Percentiles rank a stretch among this genome's conserved stretches.
These are phyloP conservation scores for Colletotrichum theobromicola DNA, from an alignment of 2,329 filamentous ascomycete genomes.

Conservation along the genomic window DNA sequence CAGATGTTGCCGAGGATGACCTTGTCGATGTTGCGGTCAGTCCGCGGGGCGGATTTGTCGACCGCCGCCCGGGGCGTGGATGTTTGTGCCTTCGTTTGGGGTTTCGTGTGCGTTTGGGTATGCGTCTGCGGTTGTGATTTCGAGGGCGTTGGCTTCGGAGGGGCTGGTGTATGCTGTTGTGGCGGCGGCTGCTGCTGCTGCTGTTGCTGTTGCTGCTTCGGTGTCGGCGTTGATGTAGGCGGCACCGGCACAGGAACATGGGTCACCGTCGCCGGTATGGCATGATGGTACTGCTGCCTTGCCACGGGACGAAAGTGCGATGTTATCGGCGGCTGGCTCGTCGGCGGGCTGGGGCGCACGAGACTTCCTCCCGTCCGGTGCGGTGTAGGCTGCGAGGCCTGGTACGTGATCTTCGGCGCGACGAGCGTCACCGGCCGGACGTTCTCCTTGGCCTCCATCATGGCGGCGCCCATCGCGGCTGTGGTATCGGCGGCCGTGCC, in stretches of 20 bases:
- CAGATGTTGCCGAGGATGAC: constrained; percentile 84
- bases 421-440: constrained; percentile 39
- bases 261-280: neutral
- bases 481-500: neutral
- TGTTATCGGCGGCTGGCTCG: constrained; percentile 22
- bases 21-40: constrained; percentile 82
- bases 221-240: constrained; percentile 23
- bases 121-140: constrained; percentile 12
- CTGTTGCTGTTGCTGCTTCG: constrained; percentile 28
- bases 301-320: constrained; percentile 14
- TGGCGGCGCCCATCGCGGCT: neutral
- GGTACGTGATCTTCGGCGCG: constrained; percentile 46
- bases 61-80: constrained; percentile 15
- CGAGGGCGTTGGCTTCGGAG: constrained; percentile 21
- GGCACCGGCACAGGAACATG: constrained; percentile 7
- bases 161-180: neutral
- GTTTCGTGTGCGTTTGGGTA: constrained; percentile 21
- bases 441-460: constrained; percentile 26
- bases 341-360: constrained; percentile 22
- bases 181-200: neutral
- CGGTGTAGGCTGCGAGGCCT: constrained; percentile 37
- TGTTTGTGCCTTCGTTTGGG: neutral
- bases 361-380: constrained; percentile 18
- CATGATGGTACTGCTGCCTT: constrained; percentile 1
- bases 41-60: constrained; percentile 40